A percentile compares a stretch with the other conserved stretches of the same genome.
Conservation (phyloP, 495 filamentous ascomycete species). For the Cenococcum geophilum region DNA sequence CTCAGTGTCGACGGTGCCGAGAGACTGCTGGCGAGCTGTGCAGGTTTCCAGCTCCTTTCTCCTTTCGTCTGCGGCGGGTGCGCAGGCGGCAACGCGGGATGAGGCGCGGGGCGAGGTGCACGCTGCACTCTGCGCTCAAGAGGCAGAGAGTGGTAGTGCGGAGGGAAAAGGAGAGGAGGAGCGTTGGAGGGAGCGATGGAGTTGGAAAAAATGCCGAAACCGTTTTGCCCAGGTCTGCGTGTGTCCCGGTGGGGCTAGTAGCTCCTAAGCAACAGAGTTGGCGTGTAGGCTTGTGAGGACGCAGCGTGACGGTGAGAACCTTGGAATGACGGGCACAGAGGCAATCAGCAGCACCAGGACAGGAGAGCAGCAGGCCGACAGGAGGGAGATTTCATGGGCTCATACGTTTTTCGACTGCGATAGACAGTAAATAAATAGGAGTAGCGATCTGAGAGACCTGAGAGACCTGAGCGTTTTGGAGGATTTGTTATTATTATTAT, state of each 20-base stretch:
- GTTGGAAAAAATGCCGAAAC: not conserved
- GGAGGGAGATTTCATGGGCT: too few species aligned
- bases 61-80: constrained; percentile 11
- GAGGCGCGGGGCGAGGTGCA: constrained; percentile 2
- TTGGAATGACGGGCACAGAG: not conserved
- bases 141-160: constrained; percentile 1
- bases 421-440: too few species aligned
- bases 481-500: too few species aligned
- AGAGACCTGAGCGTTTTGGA: too few species aligned
- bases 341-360: not conserved
- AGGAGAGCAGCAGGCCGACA: not conserved
- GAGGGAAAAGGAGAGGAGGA: not conserved
- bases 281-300: too few species aligned
- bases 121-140: not conserved
- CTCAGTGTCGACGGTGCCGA: constrained; percentile 1
- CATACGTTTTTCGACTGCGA: too few species aligned
- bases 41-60: constrained; percentile 23
- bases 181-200: not conserved
- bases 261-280: not conserved
- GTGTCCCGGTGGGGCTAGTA: not conserved
- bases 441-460: too few species aligned
- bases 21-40: constrained; percentile 1
- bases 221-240: not conserved
- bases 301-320: not conserved
- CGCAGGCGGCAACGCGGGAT: constrained; percentile 9